phyloP scores from a whole-genome alignment of 2,329 filamentous ascomycete genomes.

The Neofusicoccum ribis region DNA sequence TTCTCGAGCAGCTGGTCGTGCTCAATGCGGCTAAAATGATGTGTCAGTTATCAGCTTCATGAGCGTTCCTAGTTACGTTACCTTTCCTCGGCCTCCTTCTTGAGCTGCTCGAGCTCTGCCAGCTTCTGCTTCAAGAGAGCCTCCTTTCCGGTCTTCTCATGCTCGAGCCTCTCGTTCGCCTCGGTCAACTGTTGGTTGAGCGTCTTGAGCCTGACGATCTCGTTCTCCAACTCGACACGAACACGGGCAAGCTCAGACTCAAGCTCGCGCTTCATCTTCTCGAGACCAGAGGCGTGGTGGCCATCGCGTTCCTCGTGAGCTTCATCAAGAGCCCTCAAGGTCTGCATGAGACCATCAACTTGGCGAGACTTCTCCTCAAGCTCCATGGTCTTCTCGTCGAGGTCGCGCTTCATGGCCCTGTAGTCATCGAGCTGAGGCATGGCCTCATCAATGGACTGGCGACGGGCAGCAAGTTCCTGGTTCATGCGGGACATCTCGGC shows the following conservation, averaged over 20 bases:
- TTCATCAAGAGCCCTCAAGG: conserved; percentile 11
- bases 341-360: conserved; percentile 20
- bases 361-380: conserved; percentile 20
- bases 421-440: conserved; percentile 18
- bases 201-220: conserved; percentile 19
- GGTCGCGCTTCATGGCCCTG: conserved; percentile 14
- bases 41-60: neutral
- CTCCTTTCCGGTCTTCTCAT: conserved; percentile 3
- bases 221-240: conserved; percentile 16
- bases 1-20: conserved; percentile 16
- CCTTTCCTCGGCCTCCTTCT: conserved; percentile 8
- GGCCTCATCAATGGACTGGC: conserved; percentile 17
- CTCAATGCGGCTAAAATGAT: conserved; percentile 1
- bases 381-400: conserved; percentile 18
- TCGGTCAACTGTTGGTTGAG: conserved; percentile 18
- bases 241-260: conserved; percentile 3
- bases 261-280: conserved; percentile 17
- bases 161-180: conserved; percentile 16
- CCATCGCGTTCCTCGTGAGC: conserved; percentile 18
- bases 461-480: conserved; percentile 17
- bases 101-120: neutral
- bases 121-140: neutral
- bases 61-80: neutral
- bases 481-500: conserved; percentile 20
- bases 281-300: conserved; percentile 14